Evolutionary conservation across 2,329 filamentous ascomycete genomes (phyloP), one percentile per base, ranked within the genome.

Genomic region (Chaetomium strumarium): DNA sequence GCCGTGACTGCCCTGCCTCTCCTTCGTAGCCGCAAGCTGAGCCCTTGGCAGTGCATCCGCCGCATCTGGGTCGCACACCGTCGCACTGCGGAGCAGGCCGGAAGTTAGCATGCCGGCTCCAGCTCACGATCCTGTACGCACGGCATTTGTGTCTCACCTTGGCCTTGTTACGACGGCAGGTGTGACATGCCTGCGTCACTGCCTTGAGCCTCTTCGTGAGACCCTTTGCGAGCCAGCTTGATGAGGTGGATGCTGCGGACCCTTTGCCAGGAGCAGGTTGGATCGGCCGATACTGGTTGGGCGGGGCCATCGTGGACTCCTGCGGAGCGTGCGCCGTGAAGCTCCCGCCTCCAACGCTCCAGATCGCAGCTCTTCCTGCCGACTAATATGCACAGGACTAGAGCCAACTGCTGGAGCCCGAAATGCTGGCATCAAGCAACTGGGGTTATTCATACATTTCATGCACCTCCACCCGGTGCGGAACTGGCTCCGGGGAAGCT

Each of bases 1-100:
- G 62, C 11, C 63, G 61, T 8, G 64, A 67, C 53, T 67, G 63
- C 33, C 65, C 64, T 5, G 56, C 63, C 39, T 65, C 62, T 37
- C 64, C 66, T 12, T 65, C 64, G 49, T 68, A 69, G n/a, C 61
- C 57, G 42, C 67, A 69, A 2, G 58, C 46, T 17, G 61, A 57
- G 13, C 55, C 56, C 39, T 64, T 64, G 42, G 60, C 53, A 12
- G 58, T 51, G 58, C 67, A 69, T 30, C 57, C 60, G 6, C 59
- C 55, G 46, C 67, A 69, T 52, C 60, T 58, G 0, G 67, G 67
- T 1, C 66, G 63, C 14, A 41, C 58, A 9, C 66, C 66, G 53
- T 68, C 66, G 41, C 67, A 69, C 67, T 68, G 24, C 12, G 33
- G 11, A 14, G 33, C 33, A 5, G 49, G n/a, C 40, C 10, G 37